These are phyloP conservation scores for Podila clonocystis DNA, from an alignment of 192 early-diverging fungal genomes.

Conservation along the genomic window DNA sequence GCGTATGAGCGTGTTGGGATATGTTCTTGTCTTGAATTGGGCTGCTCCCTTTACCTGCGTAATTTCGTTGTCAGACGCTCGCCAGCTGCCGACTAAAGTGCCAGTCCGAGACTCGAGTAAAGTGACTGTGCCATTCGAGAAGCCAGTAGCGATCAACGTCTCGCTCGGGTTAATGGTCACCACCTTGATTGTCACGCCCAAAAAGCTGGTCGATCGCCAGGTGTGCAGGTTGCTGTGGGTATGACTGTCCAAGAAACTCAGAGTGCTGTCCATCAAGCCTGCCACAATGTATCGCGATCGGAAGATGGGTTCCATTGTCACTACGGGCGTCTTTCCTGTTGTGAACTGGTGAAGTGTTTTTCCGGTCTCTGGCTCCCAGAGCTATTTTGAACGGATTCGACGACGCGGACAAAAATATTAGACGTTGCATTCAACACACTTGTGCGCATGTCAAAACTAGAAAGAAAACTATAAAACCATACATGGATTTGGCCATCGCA, in stretches of 20 bases:
- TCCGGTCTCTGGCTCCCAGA: slow-evolving; percentile 68
- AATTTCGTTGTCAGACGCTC: slow-evolving; percentile 67
- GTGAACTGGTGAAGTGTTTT: slow-evolving; percentile 59
- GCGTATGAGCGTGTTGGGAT: neutral
- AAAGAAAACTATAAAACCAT: slow-evolving; percentile 25
- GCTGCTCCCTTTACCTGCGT: slow-evolving; percentile 49
- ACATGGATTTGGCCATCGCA: slow-evolving; percentile 70
- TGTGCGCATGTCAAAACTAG: neutral
- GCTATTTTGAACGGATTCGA: slow-evolving; percentile 19
- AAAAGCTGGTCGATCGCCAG: slow-evolving; percentile 25
- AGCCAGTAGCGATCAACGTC: slow-evolving; percentile 63
- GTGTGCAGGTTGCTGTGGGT: slow-evolving; percentile 29
- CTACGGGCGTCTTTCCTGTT: slow-evolving; percentile 54
- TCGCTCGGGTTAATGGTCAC: slow-evolving; percentile 58
- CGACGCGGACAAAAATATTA: neutral
- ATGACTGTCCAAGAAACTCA: slow-evolving; percentile 56
- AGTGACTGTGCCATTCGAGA: slow-evolving; percentile 62
- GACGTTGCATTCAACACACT: neutral
- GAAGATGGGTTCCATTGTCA: slow-evolving; percentile 61
- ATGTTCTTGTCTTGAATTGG: too few relatives aligned
- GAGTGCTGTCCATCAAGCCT: slow-evolving; percentile 55
- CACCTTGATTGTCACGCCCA: slow-evolving; percentile 44
- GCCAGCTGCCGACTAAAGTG: slow-evolving; percentile 62
- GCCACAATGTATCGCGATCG: slow-evolving; percentile 61
- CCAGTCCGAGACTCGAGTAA: slow-evolving; percentile 66